A percentile compares a stretch with the other conserved stretches of the same genome.
phyloP scores from a whole-genome alignment of 768 basidiomycete species.

The Jaapia argillacea region DNA sequence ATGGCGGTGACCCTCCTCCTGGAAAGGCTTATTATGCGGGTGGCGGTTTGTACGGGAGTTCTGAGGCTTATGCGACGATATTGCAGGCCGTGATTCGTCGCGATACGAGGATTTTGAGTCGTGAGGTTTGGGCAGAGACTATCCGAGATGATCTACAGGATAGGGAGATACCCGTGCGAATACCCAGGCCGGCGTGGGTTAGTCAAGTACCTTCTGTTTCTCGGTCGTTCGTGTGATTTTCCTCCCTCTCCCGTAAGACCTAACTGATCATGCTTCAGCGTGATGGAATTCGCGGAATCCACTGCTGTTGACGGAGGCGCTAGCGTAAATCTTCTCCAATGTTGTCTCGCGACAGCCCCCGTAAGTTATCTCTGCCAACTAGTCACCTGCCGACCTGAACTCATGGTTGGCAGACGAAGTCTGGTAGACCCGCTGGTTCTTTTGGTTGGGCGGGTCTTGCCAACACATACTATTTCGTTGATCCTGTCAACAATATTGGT shows the following conservation, averaged over 20 bases:
- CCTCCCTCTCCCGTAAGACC: not conserved
- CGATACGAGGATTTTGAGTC: not conserved
- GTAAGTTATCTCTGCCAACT: not conserved
- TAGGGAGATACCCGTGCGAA: not conserved
- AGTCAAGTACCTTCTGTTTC: not conserved
- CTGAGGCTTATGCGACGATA: not conserved
- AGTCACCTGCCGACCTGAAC: not conserved
- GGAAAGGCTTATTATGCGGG: not conserved
- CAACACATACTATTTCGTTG: not conserved
- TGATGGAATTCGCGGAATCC: not conserved
- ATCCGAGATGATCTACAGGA: not conserved
- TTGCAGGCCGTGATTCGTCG: not conserved
- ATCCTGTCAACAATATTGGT: no score
- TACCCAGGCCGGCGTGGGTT: not conserved
- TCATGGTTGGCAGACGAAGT: not conserved
- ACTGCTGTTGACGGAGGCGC: not conserved
- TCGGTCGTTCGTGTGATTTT: not conserved
- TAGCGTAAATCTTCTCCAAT: not conserved
- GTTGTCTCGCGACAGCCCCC: not conserved
- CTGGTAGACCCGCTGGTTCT: not conserved
- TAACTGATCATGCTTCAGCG: not conserved
- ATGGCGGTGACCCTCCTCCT: not conserved
- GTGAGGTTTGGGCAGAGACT: not conserved
- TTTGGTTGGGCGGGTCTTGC: not conserved
- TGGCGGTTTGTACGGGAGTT: not conserved